phyloP scores from a whole-genome alignment of 164 flowering plant species.

The Vitis riparia region DNA sequence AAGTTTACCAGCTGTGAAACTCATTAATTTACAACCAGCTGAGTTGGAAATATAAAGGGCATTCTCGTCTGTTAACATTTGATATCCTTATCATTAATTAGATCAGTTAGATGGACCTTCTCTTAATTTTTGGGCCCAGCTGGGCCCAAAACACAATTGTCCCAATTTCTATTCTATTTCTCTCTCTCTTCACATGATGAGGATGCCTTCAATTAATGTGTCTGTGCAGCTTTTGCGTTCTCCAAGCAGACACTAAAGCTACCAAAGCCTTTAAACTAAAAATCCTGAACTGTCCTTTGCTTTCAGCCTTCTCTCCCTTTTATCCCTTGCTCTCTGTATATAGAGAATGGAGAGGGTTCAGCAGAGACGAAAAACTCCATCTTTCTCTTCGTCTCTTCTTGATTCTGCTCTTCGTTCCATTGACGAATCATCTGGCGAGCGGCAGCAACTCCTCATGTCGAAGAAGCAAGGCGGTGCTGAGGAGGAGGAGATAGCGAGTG shows the following conservation, averaged over 20 bases:
- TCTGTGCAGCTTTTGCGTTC: constrained; percentile 35
- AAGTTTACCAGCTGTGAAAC: too few species aligned
- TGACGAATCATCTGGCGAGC: constrained; percentile 18
- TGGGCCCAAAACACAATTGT: too few species aligned
- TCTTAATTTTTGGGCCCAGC: too few species aligned
- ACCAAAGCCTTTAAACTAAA: not conserved
- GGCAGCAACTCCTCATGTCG: not conserved
- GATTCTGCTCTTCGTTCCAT: constrained; percentile 35
- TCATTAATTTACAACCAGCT: too few species aligned
- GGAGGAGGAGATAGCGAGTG: constrained; percentile 5
- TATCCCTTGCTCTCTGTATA: not conserved
- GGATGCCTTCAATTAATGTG: constrained; percentile 10
- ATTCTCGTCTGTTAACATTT: too few species aligned
- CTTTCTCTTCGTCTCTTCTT: constrained; percentile 42
- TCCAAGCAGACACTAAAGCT: constrained; percentile 24
- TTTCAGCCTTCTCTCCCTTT: not conserved
- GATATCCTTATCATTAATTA: too few species aligned
- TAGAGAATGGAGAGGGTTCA: constrained; percentile 12
- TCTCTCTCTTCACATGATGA: constrained; percentile 22
- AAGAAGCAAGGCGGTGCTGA: constrained; percentile 17
- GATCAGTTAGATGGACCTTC: too few species aligned
- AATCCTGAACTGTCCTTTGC: not conserved
- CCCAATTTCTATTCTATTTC: too few species aligned
- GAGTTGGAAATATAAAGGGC: too few species aligned
- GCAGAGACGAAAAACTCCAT: constrained; percentile 34